Evolutionary conservation across 306 rosid species (phyloP).

Genomic region (Canavalia gladiata): DNA sequence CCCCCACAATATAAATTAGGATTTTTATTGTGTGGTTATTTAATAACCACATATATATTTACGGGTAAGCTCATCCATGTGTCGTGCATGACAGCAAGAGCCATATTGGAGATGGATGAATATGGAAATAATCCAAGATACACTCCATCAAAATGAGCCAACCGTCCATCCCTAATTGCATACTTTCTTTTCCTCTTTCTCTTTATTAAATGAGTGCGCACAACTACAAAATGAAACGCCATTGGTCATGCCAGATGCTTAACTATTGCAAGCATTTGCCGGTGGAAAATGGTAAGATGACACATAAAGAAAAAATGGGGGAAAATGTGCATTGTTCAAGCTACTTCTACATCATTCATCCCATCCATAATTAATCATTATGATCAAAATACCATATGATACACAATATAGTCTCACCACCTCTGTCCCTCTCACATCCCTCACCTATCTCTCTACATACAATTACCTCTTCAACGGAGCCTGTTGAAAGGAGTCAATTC

Average conservation of each 20-base stretch:
- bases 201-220: slow-evolving; percentile 37
- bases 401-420: slow-evolving; percentile 45
- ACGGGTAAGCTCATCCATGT: not conserved
- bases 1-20: not conserved
- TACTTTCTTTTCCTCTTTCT: slow-evolving; percentile 8
- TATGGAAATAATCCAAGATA: not conserved
- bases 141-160: not conserved
- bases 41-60: not conserved
- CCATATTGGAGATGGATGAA: slow-evolving; percentile 19
- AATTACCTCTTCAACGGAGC: slow-evolving; percentile 45
- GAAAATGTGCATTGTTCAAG: slow-evolving; percentile 36
- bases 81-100: not conserved
- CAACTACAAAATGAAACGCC: slow-evolving; percentile 2
- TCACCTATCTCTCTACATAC: slow-evolving; percentile 46
- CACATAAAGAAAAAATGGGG: not conserved
- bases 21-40: not conserved
- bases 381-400: slow-evolving; percentile 33
- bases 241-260: not conserved
- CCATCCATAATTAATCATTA: slow-evolving; percentile 39
- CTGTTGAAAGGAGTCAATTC: slow-evolving; percentile 33
- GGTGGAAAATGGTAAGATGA: not conserved
- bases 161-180: slow-evolving; percentile 27
- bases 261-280: slow-evolving; percentile 8
- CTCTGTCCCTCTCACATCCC: slow-evolving; percentile 21
- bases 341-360: slow-evolving; percentile 36